Conservation (phyloP, 2,329 filamentous ascomycete species). For the Byssochlamys sp. region DNA sequence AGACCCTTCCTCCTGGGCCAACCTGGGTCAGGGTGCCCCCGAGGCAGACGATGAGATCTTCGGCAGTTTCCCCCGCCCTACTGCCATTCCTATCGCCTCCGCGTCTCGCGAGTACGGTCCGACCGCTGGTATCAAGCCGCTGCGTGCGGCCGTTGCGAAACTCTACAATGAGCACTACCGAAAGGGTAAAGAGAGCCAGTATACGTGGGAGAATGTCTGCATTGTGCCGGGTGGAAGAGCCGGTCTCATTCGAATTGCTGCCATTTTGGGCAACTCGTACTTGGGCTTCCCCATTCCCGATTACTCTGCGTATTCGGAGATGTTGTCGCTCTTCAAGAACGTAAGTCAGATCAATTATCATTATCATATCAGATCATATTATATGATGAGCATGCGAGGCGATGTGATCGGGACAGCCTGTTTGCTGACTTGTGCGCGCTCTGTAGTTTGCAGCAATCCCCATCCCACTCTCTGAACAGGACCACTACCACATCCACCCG, state of each 20-base stretch:
- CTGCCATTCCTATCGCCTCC: constrained; percentile 65
- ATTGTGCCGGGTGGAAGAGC: constrained; percentile 90
- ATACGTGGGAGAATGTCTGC: constrained; percentile 95
- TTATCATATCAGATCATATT: too few species aligned
- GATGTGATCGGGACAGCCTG: neutral
- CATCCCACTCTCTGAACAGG: constrained; percentile 70
- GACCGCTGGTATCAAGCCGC: constrained; percentile 83
- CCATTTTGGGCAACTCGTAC: constrained; percentile 84
- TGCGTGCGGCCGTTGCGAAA: constrained; percentile 78
- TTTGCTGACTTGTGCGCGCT: neutral
- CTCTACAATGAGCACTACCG: constrained; percentile 91
- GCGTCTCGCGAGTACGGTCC: constrained; percentile 82
- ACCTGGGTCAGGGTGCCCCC: constrained; percentile 85
- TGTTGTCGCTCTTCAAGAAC: constrained; percentile 90
- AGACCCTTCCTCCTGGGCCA: constrained; percentile 75
- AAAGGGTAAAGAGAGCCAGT: constrained; percentile 75
- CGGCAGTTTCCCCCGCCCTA: constrained; percentile 76
- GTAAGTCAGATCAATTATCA: constrained; percentile 14
- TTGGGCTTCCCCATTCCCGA: constrained; percentile 89
- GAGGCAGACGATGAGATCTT: constrained; percentile 89
- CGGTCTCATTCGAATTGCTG: constrained; percentile 86
- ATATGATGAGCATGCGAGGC: neutral
- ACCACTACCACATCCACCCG: constrained; percentile 86
- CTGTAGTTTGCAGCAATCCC: constrained; percentile 71
- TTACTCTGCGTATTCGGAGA: constrained; percentile 96